Evolutionary conservation across 805 yeast genomes (phyloP), one percentile per base, ranked within the genome.

Genomic region (Cyberlindnera saturnus): DNA sequence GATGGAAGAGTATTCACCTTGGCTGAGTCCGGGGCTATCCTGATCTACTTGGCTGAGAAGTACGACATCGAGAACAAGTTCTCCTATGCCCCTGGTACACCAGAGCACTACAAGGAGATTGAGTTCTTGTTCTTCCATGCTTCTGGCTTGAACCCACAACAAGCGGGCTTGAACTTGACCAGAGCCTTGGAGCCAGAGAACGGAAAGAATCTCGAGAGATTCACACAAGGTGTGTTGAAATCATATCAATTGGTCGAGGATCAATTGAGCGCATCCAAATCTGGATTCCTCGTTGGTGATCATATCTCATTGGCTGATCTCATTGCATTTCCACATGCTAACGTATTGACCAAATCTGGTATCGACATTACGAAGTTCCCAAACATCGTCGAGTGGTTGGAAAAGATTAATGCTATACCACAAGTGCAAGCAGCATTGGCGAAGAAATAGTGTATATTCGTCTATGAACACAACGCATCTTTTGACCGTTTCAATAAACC

Each of bases 21-120:
- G 32, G 67, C 71, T 44, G 86, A 81, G 61, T 69, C 79, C 34
- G 86, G 77, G 18, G 85, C 86, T 3, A 77, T 81, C 41, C 55
- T 82, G 58, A 60, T 69, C 43, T 82, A 78, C 55, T 57, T 82
- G 38, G 74, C 75, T 36, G 80, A 76, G 46, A 75, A 72, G 48
- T 82, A 74, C 55, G 87, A 82, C 55, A 68, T 60, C 40, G 75
- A 73, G 9, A 57, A 71, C 49, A 71, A 73, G 57, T 56, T 60
- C 47, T 56, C 64, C 6, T 67, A 54, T 41, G 51, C 58, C 9
- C 50, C 52, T 10, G 69, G 68, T 1, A 57, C 79, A n/a, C 53
- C 50, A 5, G 54, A 62, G 40, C 78, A 80, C 59, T 81, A 73
- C 56, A 68, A 67, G 50, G 69, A 73, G 56, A 57, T 73, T 50